Evolutionary conservation across 2,329 filamentous ascomycete genomes (phyloP).

Genomic region (Stagonosporopsis vannaccii): DNA sequence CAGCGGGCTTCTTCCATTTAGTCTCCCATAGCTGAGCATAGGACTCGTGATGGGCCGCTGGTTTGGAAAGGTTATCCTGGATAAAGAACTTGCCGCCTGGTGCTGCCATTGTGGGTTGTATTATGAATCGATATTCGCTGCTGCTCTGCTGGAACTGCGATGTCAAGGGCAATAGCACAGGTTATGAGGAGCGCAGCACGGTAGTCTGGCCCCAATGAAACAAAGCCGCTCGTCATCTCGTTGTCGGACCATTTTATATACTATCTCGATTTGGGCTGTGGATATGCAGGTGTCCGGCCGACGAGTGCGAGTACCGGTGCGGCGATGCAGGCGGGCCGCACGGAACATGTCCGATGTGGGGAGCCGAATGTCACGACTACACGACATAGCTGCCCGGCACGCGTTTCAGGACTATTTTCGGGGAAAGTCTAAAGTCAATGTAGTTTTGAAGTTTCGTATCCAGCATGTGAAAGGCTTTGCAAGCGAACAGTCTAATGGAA

Average conservation of each 20-base stretch:
- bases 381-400: not conserved
- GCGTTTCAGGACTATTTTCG: slow-evolving; percentile 12
- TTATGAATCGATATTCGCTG: not conserved
- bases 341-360: slow-evolving; percentile 6
- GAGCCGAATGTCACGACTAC: slow-evolving; percentile 17
- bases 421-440: not conserved
- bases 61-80: slow-evolving; percentile 53
- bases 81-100: slow-evolving; percentile 55
- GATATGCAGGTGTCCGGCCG: slow-evolving; percentile 2
- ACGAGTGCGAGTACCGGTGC: slow-evolving; percentile 7
- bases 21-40: slow-evolving; percentile 70
- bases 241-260: slow-evolving; percentile 8
- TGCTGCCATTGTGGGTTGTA: slow-evolving; percentile 47
- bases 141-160: not conserved
- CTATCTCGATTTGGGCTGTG: not conserved
- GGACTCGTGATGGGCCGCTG: slow-evolving; percentile 56
- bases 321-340: not conserved
- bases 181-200: not conserved
- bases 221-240: not conserved
- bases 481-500: not conserved
- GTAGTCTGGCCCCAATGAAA: too few species aligned
- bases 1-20: slow-evolving; percentile 74
- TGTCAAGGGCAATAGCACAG: not conserved
- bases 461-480: not conserved
- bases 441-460: not conserved